Evolutionary conservation across 23 red algal species (phyloP).

Genomic region (Chondrus crispus): DNA sequence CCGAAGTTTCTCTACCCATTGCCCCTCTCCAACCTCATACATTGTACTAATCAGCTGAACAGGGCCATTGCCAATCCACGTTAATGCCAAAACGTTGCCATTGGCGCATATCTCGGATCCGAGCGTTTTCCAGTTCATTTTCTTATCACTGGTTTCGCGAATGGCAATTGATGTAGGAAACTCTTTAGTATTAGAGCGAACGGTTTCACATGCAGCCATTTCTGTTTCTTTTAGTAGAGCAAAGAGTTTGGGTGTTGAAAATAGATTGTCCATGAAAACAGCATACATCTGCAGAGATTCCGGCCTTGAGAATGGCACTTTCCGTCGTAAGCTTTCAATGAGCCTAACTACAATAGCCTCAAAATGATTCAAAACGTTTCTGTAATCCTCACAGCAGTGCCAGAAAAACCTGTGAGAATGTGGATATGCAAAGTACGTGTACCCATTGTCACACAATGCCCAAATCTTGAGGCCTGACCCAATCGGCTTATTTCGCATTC

Average conservation of each 20-base stretch:
- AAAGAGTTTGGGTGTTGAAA: neutral
- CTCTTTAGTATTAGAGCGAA: neutral
- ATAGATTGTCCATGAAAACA: neutral
- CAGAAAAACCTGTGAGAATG: neutral
- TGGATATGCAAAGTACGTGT: neutral
- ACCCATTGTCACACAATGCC: neutral
- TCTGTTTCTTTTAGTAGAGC: neutral
- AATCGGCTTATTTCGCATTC: neutral
- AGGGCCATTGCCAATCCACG: neutral
- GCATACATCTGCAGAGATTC: no score
- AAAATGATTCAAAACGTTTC: neutral
- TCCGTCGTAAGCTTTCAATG: neutral
- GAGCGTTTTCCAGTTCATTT: neutral
- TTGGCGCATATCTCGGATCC: neutral
- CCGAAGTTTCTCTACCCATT: neutral
- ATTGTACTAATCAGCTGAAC: neutral
- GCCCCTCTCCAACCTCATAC: neutral
- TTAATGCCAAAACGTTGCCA: neutral
- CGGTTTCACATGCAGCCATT: neutral
- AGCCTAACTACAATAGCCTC: neutral
- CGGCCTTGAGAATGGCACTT: no score
- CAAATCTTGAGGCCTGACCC: neutral
- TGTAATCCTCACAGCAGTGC: neutral
- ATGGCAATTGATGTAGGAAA: neutral
- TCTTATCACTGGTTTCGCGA: neutral